Evolutionary conservation across 306 rosid genomes (phyloP).

Genomic region (Phaseolus lunatus): DNA sequence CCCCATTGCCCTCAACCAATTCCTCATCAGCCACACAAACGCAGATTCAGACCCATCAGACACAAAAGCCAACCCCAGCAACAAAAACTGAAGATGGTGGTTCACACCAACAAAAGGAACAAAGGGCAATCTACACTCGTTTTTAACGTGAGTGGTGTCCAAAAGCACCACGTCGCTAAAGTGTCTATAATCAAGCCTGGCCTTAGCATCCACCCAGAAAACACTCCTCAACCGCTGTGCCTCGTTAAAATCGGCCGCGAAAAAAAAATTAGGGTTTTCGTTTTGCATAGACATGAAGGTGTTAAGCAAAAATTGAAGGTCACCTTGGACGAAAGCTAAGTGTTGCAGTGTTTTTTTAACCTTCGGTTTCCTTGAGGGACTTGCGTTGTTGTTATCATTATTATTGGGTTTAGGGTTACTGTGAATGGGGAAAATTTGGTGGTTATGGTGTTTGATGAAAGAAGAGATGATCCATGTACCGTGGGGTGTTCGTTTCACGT

Average conservation of each 20-base stretch:
- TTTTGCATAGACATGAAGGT: constrained; percentile 65
- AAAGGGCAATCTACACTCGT: constrained; percentile 72
- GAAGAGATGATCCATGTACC: constrained; percentile 80
- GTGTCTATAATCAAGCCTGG: constrained; percentile 71
- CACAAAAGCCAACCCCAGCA: constrained; percentile 79
- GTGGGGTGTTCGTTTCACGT: constrained; percentile 77
- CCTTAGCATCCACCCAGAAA: constrained; percentile 84
- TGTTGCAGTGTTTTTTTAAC: constrained; percentile 37
- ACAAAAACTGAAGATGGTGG: constrained; percentile 74
- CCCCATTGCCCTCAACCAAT: constrained; percentile 81
- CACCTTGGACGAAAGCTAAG: constrained; percentile 62
- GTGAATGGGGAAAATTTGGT: constrained; percentile 67
- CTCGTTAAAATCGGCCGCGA: constrained; percentile 66
- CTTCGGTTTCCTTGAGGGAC: neutral
- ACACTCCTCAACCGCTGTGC: constrained; percentile 65
- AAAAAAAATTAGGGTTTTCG: constrained; percentile 68
- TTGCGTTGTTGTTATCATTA: neutral
- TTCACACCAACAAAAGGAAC: constrained; percentile 78
- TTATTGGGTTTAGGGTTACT: neutral
- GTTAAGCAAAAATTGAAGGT: constrained; percentile 62
- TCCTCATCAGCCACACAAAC: constrained; percentile 65
- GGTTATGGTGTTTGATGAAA: constrained; percentile 81
- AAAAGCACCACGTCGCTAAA: constrained; percentile 71
- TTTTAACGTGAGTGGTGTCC: constrained; percentile 71
- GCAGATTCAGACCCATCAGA: constrained; percentile 65